Evolutionary conservation across 225 moss, liverwort and hornwort species (phyloP).

Genomic region (Rhytidiadelphus loreus): DNA sequence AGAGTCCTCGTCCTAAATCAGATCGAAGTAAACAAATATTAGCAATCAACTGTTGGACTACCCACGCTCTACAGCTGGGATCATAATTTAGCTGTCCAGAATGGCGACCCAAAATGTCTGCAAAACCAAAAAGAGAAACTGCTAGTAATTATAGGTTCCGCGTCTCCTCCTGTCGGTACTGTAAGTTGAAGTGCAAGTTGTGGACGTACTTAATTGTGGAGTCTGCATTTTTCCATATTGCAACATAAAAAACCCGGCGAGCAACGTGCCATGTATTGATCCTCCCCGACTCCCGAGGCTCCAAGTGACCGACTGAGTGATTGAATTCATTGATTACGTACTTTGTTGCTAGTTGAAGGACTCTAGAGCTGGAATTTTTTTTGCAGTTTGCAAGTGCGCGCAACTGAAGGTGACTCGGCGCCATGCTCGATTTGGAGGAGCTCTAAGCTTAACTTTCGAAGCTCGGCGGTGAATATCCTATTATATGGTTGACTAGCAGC

Average conservation of each 20-base stretch:
- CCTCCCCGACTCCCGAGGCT: background rate
- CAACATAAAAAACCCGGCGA: background rate
- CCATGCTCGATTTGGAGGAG: background rate
- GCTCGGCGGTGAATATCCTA: background rate
- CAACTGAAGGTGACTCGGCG: no score
- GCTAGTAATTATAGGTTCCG: background rate
- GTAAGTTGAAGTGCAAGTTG: background rate
- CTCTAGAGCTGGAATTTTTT: no score
- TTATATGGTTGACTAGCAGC: background rate
- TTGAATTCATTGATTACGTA: background rate
- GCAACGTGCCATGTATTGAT: no score
- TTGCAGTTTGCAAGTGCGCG: background rate
- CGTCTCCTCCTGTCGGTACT: background rate
- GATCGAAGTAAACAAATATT: background rate
- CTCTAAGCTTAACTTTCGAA: background rate
- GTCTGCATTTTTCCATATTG: background rate
- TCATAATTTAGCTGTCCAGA: background rate
- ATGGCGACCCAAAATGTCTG: background rate
- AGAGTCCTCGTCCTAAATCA: background rate
- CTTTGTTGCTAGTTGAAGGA: background rate
- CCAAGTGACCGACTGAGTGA: background rate
- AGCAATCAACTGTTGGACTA: no score
- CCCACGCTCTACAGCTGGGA: background rate
- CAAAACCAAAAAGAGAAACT: no score
- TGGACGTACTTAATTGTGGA: no score